phyloP scores from a whole-genome alignment of 495 filamentous ascomycete species.

The Aspergillus egyptiacus region DNA sequence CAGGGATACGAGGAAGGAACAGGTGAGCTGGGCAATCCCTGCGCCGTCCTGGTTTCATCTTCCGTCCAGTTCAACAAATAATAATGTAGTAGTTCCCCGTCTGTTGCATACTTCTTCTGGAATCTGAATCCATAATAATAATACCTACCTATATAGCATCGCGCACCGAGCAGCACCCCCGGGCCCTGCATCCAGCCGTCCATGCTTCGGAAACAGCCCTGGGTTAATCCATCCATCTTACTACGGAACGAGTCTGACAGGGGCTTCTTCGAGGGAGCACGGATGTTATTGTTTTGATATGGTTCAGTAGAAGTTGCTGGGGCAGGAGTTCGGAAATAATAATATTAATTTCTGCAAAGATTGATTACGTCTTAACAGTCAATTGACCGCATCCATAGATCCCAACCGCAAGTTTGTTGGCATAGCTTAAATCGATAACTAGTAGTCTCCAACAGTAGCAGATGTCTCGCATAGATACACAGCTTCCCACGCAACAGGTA shows the following conservation, averaged over 20 bases:
- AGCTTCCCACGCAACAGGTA: neutral
- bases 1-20: slow-evolving; percentile 10
- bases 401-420: neutral
- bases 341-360: too few species aligned
- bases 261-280: neutral
- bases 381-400: neutral
- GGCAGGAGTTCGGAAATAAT: too few species aligned
- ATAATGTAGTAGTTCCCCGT: too few species aligned
- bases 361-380: slow-evolving; percentile 1
- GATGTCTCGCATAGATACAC: too few species aligned
- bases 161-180: slow-evolving; percentile 9
- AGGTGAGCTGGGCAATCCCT: slow-evolving; percentile 11
- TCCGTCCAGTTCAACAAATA: neutral
- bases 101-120: neutral
- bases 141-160: too few species aligned
- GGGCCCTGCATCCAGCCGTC: slow-evolving; percentile 5
- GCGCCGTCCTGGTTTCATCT: slow-evolving; percentile 11
- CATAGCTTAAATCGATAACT: slow-evolving; percentile 4
- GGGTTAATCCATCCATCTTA: neutral
- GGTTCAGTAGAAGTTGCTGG: neutral
- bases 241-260: neutral
- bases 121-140: slow-evolving; percentile 9
- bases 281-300: slow-evolving; percentile 2
- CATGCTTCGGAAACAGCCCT: slow-evolving; percentile 3
- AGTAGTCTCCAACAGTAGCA: neutral